These are phyloP conservation scores for Leccinum arenicola DNA, from an alignment of 768 basidiomycete genomes.

Conservation along the genomic window DNA sequence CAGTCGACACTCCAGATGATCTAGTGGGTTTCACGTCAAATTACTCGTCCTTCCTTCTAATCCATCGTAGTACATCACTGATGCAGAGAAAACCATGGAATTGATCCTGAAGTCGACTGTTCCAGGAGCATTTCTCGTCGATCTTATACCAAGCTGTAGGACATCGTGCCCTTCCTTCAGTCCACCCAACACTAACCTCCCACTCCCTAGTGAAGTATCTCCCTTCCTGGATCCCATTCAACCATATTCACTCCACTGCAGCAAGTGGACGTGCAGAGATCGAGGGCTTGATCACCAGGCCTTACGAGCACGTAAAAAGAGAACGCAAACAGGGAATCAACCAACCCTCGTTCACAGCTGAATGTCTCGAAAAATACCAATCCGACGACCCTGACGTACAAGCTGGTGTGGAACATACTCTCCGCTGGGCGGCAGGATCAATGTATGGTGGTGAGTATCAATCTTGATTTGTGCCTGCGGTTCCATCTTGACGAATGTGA, in stretches of 20 bases:
- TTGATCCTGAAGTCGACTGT: constrained; percentile 22
- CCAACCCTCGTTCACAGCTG: constrained; percentile 15
- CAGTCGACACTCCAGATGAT: constrained; percentile 18
- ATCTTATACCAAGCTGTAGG: constrained; percentile 28
- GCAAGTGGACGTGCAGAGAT: constrained; percentile 7
- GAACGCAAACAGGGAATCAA: constrained; percentile 11
- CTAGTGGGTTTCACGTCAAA: constrained; percentile 6
- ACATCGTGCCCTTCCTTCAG: background rate
- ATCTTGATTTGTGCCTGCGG: background rate
- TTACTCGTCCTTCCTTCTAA: background rate
- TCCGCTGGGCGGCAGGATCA: constrained; percentile 18
- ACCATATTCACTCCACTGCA: constrained; percentile 10
- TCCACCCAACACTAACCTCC: background rate
- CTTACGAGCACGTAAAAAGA: constrained; percentile 26
- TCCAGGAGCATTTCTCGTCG: constrained; percentile 30
- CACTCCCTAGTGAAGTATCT: constrained; percentile 23
- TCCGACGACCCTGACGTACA: constrained; percentile 5
- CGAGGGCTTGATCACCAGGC: constrained; percentile 10
- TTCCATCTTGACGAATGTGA: background rate
- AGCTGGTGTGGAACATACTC: constrained; percentile 4
- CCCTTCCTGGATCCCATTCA: constrained; percentile 26
- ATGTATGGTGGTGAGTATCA: constrained; percentile 18
- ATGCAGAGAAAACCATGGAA: constrained; percentile 27
- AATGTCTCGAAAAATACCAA: constrained; percentile 13
- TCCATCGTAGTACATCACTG: constrained; percentile 25